Evolutionary conservation across 139 green algal genomes (phyloP), one percentile per base, ranked within the genome.

Genomic region (Micractinium conductrix): DNA sequence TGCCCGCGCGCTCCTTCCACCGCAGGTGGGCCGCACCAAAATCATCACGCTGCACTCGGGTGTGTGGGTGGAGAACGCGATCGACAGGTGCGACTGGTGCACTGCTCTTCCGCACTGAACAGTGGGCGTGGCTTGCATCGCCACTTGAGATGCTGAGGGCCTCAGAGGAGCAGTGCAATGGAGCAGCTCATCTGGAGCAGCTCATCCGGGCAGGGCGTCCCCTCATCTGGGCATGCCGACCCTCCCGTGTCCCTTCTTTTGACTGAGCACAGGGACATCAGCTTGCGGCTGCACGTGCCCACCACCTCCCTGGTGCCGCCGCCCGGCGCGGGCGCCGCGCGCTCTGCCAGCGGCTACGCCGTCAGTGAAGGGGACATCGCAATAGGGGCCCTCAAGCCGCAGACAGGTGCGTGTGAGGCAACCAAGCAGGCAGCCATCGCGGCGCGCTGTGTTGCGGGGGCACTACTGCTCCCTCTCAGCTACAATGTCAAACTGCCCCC

Each of bases 11-110:
- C 48, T 14, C 48, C 48, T 14, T 14, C 48, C 48, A 19, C 53
- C 12, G 42, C 70, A 78, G 70, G 70, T 85, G 50, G 80, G 80
- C 10, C 88, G 93, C 45, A 95, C 92, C 74, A 96, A 96, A 85
- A 94, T 96, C 74, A 90, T 97, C 79, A 94, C 88, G 14, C 82
- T 98, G 43, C 94, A 96, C 87, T 93, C 88, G 4, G 82, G 83
- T 37, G 86, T 97, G 21, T 95, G 92, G 89, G 62, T 96, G 40
- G 85, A 93, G 58, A 98, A 98, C 89, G 70, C 55, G 62, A 96
- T 93, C 9, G 83, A 88, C 73, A 80, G 69, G 80, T 42, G 53
- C 2, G 10, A 19, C 53, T 16, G 26, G 53, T 62, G 53, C 26
- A 28, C 53, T 22, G 53, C 53, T 62, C 26, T 21, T 62, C 10